Evolutionary conservation across 1,284 basidiomycete species (phyloP), one percentile per base, ranked within the genome.

Genomic region (Fomitiporia mediterranea): DNA sequence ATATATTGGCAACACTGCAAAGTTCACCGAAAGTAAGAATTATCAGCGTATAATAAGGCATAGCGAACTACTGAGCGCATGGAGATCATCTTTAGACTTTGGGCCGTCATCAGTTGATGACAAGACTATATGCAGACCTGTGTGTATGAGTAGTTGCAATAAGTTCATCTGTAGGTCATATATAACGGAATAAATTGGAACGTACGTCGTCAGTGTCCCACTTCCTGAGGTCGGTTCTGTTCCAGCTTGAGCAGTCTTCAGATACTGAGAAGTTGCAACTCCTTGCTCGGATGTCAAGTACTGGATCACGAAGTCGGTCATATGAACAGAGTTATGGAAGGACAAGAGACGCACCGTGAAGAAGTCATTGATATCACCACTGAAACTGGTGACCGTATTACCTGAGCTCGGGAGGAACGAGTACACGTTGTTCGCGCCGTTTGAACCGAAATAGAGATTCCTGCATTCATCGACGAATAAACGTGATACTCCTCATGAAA

Each of bases 371-470:
- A 85, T 49, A 62, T 86, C 83, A 1, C 72, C 79, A 32, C 69
- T 78, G 70, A 86, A 86, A 64, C 67, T 74, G 2, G 69, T 70
- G 62, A 83, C 69, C 8, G 67, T 46, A 2, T 30, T 67, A 0
- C 75, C 77, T 56, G 67, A 69, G 2, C 71, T 67, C 11, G 78
- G 77, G 21, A 86, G 71, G 77, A 83, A 86, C 2, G 84, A 84
- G 67, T 74, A 85, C 3, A 86, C 84, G 13, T 73, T 68, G 69
- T 85, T 86, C 17, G 73, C 65, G 40, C 79, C 79, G 64, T 86
- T 86, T 21, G 69, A 74, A 19, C 83, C 83, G 32, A 53, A 69
- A 69, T 82, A 83, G 48, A 86, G 61, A 64, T 84, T 72, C 82
- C 79, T 80, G 44, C 15, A 3, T 37, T 13, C 25, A 23, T 27